These are phyloP conservation scores for Anethum foeniculum DNA, from an alignment of 140 eudicot genomes.

Conservation along the genomic window DNA sequence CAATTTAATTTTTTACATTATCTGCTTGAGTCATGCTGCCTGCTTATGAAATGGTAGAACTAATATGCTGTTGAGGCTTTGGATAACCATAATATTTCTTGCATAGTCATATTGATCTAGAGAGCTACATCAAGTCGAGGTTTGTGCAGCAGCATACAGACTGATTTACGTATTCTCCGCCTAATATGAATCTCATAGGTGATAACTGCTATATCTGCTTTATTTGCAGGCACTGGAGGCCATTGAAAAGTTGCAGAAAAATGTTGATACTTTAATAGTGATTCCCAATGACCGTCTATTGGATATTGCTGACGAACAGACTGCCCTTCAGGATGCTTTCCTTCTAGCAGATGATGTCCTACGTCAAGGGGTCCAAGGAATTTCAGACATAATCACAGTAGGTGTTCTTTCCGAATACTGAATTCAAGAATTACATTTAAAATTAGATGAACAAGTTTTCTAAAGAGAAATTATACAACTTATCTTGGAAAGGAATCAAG, in stretches of 20 bases:
- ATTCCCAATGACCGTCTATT: slow-evolving; percentile 90
- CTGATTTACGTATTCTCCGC: not conserved
- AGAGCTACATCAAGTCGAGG: not conserved
- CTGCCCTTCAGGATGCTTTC: slow-evolving; percentile 89
- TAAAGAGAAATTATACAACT: not conserved
- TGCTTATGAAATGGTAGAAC: not conserved
- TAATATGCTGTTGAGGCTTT: not conserved
- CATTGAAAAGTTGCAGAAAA: slow-evolving; percentile 87
- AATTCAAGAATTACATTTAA: not conserved
- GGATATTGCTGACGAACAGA: slow-evolving; percentile 84
- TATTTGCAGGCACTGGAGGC: slow-evolving; percentile 79
- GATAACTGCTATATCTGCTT: not conserved
- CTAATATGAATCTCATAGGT: not conserved
- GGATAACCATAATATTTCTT: not conserved
- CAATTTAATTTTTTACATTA: not conserved
- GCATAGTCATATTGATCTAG: not conserved
- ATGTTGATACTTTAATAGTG: slow-evolving; percentile 88
- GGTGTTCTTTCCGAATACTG: slow-evolving; percentile 16
- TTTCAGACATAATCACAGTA: slow-evolving; percentile 90
- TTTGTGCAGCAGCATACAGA: not conserved
- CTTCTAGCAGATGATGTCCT: slow-evolving; percentile 97
- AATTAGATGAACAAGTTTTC: not conserved
- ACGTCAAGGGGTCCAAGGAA: slow-evolving; percentile 97
- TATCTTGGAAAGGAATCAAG: not conserved
- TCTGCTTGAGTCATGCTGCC: not conserved